A percentile compares a stretch with the other conserved stretches of the same genome.
These are phyloP conservation scores for Avena atlantica DNA, from an alignment of 176 grass and related monocot genomes.

Conservation along the genomic window DNA sequence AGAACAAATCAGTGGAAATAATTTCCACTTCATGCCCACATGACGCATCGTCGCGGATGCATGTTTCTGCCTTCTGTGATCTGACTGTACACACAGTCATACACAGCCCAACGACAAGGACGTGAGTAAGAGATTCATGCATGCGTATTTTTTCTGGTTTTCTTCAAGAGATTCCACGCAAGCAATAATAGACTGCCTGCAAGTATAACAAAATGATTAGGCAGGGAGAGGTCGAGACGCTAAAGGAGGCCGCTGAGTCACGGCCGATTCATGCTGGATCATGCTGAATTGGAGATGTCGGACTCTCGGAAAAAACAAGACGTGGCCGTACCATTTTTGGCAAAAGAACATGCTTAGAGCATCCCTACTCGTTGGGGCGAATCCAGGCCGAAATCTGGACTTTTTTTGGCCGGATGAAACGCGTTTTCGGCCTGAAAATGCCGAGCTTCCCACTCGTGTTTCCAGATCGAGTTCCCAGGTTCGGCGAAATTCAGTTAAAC, in stretches of 20 bases:
- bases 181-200: not conserved
- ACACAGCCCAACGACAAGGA: not conserved
- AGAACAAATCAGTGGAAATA: not conserved
- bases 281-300: not conserved
- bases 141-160: not conserved
- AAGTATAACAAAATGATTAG: slow-evolving; percentile 30
- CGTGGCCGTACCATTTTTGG: not conserved
- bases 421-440: too few relatives aligned
- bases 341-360: slow-evolving; percentile 1
- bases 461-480: too few relatives aligned
- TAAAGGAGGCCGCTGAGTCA: slow-evolving; percentile 48
- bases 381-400: too few relatives aligned
- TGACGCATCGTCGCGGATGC: not conserved
- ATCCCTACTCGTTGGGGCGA: too few relatives aligned
- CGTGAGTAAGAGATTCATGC: not conserved
- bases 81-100: not conserved
- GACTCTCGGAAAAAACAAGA: not conserved
- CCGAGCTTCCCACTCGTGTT: too few relatives aligned
- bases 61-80: not conserved
- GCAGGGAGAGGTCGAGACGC: slow-evolving; percentile 16
- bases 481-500: too few relatives aligned
- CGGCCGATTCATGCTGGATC: slow-evolving; percentile 14
- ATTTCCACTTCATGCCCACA: not conserved
- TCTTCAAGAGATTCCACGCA: slow-evolving; percentile 12
- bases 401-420: too few relatives aligned